Base-by-base conservation (phyloP, 257 asterid genomes). In the Gentiana macrophylla region DNA sequence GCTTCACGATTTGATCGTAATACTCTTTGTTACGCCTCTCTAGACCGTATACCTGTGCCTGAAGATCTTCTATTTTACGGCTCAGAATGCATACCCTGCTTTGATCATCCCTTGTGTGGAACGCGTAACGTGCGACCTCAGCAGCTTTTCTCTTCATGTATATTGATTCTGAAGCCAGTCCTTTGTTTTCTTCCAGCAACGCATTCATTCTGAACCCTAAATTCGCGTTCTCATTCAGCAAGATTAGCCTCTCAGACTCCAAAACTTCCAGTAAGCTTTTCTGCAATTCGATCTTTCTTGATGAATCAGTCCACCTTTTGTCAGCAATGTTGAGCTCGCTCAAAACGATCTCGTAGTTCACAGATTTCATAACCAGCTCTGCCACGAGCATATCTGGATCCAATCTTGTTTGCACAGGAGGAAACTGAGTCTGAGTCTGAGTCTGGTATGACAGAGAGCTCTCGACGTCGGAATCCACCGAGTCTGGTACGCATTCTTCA, bases 21-120 rank as follows among this genome's bases (percentile, higher is more conserved):
- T 86, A 86, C 67, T 87, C 97, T 68, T 80, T 81, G 71, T 91
- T 91, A 82, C 85, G 78, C 81, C 79, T 81, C 83, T 91, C 98
- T 77, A 91, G 54, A 52, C 89, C 84, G 6, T 79, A 62, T 35
- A 91, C 80, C 76, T 87, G 98, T 49, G 83, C 90, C 45, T 87
- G 98, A 10, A 91, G 93, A 70, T 91, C 98, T 86, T 91, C 95
- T n/a, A 91, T 88, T 72, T 87, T 85, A 55, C 72, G 64, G 68
- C 95, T 91, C 72, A 91, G 82, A 80, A 80, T 58, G 59, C 79
- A 83, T 2, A 83, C 97, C 70, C 98, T 69, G 24, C 24, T 24
- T 43, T 81, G 79, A 80, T 91, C 97, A 66, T 91, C 98, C 76
- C 97, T 78, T 50, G 80, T 65, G 82, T 88, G 83, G 72, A 91